Base-by-base conservation (phyloP, 1,139 yeast genomes). In the Diutina sp. region DNA sequence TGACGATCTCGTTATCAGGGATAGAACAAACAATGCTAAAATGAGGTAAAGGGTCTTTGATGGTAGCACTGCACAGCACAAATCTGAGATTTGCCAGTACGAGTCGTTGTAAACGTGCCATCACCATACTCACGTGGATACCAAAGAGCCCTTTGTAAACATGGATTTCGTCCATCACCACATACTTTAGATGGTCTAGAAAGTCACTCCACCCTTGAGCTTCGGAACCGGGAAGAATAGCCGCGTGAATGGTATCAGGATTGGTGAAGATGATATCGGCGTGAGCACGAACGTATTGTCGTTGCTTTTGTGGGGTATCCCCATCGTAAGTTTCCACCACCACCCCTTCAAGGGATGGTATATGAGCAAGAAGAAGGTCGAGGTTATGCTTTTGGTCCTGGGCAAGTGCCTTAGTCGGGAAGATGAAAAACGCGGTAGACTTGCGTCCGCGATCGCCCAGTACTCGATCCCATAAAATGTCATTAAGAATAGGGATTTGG, bases 361-460 rank as follows among this genome's bases (percentile, higher is more conserved):
- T 72, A 47, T 70, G 67, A 6, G 69, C 67, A 32, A 89, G 71
- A n/a, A 90, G 72, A 41, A 79, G 81, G 56, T 78, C 76, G 57
- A 95, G 73, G 14, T 96, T 85, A 56, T 96, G 74, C 64, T 85
- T 85, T 69, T 93, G 99, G 72, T 93, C 99, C 66, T 93, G 99
- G 0, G 99, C 98, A 55, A 93, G 73, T 0, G 99, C 99, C 65
- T 93, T 93, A 0, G 99, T 93, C 1, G 99, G 99, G 64, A 93
- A 93, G 8, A 93, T 84, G 63, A 88, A 90, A 72, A 95, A 76
- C 3, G 96, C 90, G 0, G 96, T 87, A 21, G 74, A 63, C 12
- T 60, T 61, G 21, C 58, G 60, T 3, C 52, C 11, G 28, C 57
- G 58, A n/a, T 57, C 51, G 0, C 68, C 68, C 32, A 60, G 59